Percentiles rank a stretch among this genome's conserved stretches.
Conservation (phyloP, 192 early-diverging fungal species). For the Kappamyces sp. region DNA sequence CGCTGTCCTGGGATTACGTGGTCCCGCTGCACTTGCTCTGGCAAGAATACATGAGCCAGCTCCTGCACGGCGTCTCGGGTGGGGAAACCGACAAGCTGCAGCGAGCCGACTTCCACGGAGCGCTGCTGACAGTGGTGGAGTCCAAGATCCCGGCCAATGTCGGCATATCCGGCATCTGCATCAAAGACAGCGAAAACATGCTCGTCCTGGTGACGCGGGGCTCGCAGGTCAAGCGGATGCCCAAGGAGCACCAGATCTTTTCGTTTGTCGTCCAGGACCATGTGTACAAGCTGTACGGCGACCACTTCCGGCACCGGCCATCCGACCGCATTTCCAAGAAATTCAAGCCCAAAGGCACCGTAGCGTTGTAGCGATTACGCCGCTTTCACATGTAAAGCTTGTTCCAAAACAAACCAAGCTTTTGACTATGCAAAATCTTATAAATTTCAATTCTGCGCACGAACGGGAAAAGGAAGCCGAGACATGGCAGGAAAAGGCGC, state of each 20-base stretch:
- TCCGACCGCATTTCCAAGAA: slow-evolving; percentile 68
- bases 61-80: slow-evolving; percentile 37
- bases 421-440: slow-evolving; percentile 2
- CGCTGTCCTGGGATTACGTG: slow-evolving; percentile 30
- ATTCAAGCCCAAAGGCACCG: slow-evolving; percentile 59
- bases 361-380: slow-evolving; percentile 40
- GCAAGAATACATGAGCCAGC: slow-evolving; percentile 64
- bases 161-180: slow-evolving; percentile 70
- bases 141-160: slow-evolving; percentile 75
- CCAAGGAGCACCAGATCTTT: slow-evolving; percentile 57
- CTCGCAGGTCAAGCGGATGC: slow-evolving; percentile 59
- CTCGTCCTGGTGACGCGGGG: slow-evolving; percentile 69
- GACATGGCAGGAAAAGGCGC: neutral
- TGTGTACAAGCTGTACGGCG: slow-evolving; percentile 64
- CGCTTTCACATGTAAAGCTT: neutral
- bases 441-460: slow-evolving; percentile 4
- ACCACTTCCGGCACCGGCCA: slow-evolving; percentile 67
- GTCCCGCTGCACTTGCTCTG: slow-evolving; percentile 70
- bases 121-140: slow-evolving; percentile 61
- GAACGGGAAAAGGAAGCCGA: neutral
- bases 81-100: slow-evolving; percentile 39
- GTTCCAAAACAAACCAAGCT: neutral
- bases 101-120: slow-evolving; percentile 85
- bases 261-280: slow-evolving; percentile 37
- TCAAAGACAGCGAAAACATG: slow-evolving; percentile 84